These are phyloP conservation scores for Thelonectria rubi DNA, from an alignment of 2,329 filamentous ascomycete genomes.

Conservation along the genomic window DNA sequence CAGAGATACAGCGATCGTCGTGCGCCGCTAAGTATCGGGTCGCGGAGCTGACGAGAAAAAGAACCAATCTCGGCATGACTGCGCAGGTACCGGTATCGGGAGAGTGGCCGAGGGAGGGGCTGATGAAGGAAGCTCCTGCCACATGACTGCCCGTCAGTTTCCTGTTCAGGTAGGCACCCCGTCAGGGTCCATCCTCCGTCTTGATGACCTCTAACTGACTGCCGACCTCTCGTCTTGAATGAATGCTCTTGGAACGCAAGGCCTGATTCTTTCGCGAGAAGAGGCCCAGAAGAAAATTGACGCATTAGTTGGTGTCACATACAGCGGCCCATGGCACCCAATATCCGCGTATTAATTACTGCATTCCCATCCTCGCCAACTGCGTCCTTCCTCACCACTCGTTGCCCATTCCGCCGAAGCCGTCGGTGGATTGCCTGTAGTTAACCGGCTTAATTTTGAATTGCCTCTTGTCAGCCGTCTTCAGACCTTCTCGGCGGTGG, in stretches of 20 bases:
- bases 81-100: slow-evolving; percentile 8
- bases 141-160: slow-evolving; percentile 42
- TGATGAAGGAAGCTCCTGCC: slow-evolving; percentile 1
- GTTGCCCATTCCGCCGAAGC: background rate
- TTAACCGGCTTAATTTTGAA: background rate
- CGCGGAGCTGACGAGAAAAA: background rate
- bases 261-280: no score
- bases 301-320: background rate
- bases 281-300: no score
- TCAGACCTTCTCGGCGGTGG: background rate
- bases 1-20: slow-evolving; percentile 14
- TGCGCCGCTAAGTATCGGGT: slow-evolving; percentile 8
- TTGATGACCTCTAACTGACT: background rate
- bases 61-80: slow-evolving; percentile 9
- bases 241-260: no score
- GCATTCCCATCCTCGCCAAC: slow-evolving; percentile 8
- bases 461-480: background rate
- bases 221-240: no score
- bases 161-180: slow-evolving; percentile 12
- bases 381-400: background rate
- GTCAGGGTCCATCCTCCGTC: slow-evolving; percentile 14
- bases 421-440: background rate
- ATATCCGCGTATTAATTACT: slow-evolving; percentile 1
- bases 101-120: background rate
- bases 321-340: slow-evolving; percentile 1